These are phyloP conservation scores for Globisporangium radiosum DNA, from an alignment of 352 stramenopile genomes.

Conservation along the genomic window DNA sequence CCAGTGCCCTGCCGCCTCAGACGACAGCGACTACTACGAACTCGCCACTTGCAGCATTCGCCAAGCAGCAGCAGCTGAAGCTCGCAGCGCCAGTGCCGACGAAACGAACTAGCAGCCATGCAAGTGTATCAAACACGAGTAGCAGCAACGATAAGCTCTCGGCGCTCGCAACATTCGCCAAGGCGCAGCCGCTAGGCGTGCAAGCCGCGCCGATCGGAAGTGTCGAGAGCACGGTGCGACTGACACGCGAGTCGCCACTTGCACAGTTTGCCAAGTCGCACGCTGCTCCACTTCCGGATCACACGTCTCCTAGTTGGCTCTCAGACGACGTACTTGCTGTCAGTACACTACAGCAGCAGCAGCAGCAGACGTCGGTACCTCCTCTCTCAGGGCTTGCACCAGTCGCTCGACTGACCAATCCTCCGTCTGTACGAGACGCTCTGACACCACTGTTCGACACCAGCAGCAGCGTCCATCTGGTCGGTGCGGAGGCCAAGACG, in stretches of 20 bases:
- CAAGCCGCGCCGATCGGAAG: background rate
- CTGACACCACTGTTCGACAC: no score
- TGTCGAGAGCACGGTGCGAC: background rate
- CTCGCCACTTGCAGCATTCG: slow-evolving; percentile 3
- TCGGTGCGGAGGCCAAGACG: no score
- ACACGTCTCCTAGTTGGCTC: background rate
- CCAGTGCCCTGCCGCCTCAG: background rate
- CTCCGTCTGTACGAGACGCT: no score
- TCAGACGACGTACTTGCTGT: no score
- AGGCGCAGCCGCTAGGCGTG: background rate
- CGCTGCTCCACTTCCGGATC: background rate
- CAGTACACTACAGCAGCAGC: background rate
- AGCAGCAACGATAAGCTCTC: slow-evolving; percentile 2
- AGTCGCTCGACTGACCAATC: no score
- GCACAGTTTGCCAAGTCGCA: slow-evolving; percentile 4
- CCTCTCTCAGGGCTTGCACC: no score
- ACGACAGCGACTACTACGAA: background rate
- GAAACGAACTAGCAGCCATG: no score
- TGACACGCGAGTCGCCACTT: background rate
- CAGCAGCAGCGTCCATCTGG: no score
- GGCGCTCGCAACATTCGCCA: slow-evolving; percentile 9
- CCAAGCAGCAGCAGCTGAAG: slow-evolving; percentile 3
- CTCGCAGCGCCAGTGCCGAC: no score
- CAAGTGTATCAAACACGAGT: background rate
- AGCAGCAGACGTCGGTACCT: background rate